A percentile compares a stretch with the other conserved stretches of the same genome.
phyloP scores from a whole-genome alignment of 805 yeast genomes.

The Ogataea polymorpha region DNA sequence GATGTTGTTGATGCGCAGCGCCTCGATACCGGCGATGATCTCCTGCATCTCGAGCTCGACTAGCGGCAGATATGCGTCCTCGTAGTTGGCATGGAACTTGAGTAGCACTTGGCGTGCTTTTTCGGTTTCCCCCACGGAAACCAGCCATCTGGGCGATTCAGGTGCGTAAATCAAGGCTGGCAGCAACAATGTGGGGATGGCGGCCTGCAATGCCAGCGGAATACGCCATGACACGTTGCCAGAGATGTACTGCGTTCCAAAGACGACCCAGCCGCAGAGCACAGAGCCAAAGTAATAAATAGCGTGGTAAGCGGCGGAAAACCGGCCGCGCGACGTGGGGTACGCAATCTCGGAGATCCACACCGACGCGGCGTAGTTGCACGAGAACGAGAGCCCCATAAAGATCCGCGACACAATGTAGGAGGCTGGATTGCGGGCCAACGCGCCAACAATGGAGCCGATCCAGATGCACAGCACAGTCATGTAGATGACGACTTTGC shows the following conservation, averaged over 20 bases:
- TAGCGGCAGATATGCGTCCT: conserved; percentile 29
- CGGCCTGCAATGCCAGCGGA: conserved; percentile 40
- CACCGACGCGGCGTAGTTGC: conserved; percentile 19
- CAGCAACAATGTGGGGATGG: conserved; percentile 35
- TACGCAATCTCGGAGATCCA: conserved; percentile 33
- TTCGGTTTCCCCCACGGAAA: conserved; percentile 32
- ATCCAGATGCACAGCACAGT: conserved; percentile 14
- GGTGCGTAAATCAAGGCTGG: conserved; percentile 33
- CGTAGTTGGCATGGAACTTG: conserved; percentile 37
- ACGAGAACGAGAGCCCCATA: conserved; percentile 18
- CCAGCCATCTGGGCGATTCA: conserved; percentile 37
- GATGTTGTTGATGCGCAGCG: conserved; percentile 30
- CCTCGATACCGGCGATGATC: conserved; percentile 32
- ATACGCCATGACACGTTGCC: conserved; percentile 35
- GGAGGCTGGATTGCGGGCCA: conserved; percentile 17
- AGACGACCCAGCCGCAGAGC: conserved; percentile 42
- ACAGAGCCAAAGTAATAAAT: conserved; percentile 44
- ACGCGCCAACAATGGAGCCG: conserved; percentile 20
- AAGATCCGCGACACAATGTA: conserved; percentile 18
- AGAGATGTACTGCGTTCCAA: conserved; percentile 34
- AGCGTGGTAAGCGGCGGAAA: conserved; percentile 37
- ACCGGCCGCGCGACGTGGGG: conserved; percentile 33
- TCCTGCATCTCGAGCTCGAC: conserved; percentile 35
- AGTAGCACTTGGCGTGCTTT: conserved; percentile 33
- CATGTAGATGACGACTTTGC: conserved; percentile 14